Evolutionary conservation across 2,329 filamentous ascomycete genomes (phyloP).

Genomic region (Pestalotiopsis sp.): DNA sequence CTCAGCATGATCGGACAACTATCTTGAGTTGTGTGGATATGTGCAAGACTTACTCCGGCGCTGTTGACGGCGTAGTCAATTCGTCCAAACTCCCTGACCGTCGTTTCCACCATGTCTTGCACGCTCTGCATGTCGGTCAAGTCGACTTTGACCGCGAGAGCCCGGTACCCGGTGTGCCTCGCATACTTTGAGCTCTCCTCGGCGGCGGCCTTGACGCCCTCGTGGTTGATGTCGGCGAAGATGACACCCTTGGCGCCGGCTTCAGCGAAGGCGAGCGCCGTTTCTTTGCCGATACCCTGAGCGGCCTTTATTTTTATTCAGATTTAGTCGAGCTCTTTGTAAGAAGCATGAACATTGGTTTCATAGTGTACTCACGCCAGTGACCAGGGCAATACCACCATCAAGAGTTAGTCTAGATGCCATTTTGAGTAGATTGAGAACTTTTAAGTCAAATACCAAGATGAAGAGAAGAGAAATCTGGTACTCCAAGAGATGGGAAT

Average conservation of each 20-base stretch:
- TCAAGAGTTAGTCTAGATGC: no score
- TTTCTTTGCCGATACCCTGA: background rate
- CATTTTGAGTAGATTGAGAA: no score
- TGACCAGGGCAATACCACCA: no score
- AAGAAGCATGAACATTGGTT: no score
- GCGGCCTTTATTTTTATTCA: background rate
- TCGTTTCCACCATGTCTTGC: background rate
- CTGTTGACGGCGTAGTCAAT: constrained; percentile 7
- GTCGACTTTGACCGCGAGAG: background rate
- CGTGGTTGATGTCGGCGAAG: background rate
- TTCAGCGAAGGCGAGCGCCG: background rate
- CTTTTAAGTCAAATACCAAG: no score
- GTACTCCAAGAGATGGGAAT: no score
- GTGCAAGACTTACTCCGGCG: background rate
- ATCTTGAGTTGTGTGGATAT: background rate
- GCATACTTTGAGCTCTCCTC: background rate
- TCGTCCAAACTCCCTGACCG: background rate
- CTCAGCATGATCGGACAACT: no score
- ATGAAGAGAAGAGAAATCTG: no score
- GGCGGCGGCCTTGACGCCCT: background rate
- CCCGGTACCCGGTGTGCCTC: background rate
- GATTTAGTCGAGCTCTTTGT: no score
- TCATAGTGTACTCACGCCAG: no score
- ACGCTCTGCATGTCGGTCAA: background rate
- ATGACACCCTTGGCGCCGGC: background rate